These are phyloP conservation scores for Populus hybrid DNA, from an alignment of 441 rosid species.

Conservation along the genomic window DNA sequence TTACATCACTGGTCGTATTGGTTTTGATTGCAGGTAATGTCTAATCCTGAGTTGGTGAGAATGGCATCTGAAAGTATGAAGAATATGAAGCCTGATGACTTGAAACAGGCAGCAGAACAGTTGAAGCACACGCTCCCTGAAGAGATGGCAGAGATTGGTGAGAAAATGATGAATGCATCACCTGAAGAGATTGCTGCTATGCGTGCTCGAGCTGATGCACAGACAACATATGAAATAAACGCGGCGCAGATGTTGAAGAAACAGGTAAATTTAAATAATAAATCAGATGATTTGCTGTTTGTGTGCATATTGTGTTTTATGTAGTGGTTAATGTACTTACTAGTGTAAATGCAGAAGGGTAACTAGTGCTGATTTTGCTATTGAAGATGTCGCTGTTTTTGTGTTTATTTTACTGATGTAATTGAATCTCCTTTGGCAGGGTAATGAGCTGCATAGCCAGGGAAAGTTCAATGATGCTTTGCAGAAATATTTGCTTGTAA, in stretches of 20 bases:
- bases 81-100: constrained; percentile 87
- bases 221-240: constrained; percentile 58
- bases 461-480: constrained; percentile 69
- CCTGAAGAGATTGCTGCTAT: constrained; percentile 84
- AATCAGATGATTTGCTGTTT: background rate
- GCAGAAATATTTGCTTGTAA: constrained; percentile 78
- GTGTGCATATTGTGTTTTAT: background rate
- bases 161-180: constrained; percentile 78
- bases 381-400: background rate
- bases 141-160: constrained; percentile 88
- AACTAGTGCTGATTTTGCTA: background rate
- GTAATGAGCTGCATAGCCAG: constrained; percentile 78
- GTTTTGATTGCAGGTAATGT: constrained; percentile 66
- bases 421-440: constrained; percentile 43
- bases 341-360: background rate
- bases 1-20: background rate
- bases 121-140: constrained; percentile 71
- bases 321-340: background rate
- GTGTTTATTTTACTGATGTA: background rate
- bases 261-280: constrained; percentile 38
- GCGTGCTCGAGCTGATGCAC: constrained; percentile 78
- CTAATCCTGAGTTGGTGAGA: constrained; percentile 90
- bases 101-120: constrained; percentile 82
- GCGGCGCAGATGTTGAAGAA: constrained; percentile 82
- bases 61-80: constrained; percentile 93